Evolutionary conservation across 257 asterid species (phyloP), one percentile per base, ranked within the genome.

Genomic region (Nicotiana tabacum): DNA sequence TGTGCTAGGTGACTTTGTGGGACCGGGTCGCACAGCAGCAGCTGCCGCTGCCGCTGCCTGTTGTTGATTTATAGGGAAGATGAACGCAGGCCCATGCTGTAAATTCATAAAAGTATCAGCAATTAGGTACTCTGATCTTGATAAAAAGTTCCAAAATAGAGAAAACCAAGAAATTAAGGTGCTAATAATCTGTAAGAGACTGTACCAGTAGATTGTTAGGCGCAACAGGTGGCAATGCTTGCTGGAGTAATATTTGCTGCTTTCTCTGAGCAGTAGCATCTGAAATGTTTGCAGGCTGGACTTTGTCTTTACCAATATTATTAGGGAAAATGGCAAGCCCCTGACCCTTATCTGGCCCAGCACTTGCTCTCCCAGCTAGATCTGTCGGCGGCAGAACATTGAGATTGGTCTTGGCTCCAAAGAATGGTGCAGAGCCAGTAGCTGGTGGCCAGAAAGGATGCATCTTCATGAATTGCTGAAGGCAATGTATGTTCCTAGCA

Each of bases 21-120:
- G 77, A 5, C 86, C 86, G 0, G 97, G 92, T 24, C 91, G 90
- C 32, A 77, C 85, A 0, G 90, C 83, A 4, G 90, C 90, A 68
- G 95, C 91, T 1, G 92, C 92, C 0, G 93, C 91, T 1, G 92
- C 92, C 0, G 93, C 93, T 2, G 92, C 87, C 46, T 91, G 98
- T 46, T 96, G 99, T 89, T 96, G 99, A 82, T 84, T 94, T 83
- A 96, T 24, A 10, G 99, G 99, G 85, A 94, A 92, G 85, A 96
- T 92, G 70, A 93, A 96, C 77, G 98, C 83, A 9, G 98, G 98
- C 0, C 97, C 99, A 86, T 95, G 88, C 87, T 86, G 81, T 39
- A 84, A 77, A 81, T 5, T n/a, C 33, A 65, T 70, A 81, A 24
- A 35, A 29, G 43, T 24, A 15, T 74, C 43, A 48, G 58, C 39